These are phyloP conservation scores for Trichoderma arundinaceum DNA, from an alignment of 2,329 filamentous ascomycete genomes.

Conservation along the genomic window DNA sequence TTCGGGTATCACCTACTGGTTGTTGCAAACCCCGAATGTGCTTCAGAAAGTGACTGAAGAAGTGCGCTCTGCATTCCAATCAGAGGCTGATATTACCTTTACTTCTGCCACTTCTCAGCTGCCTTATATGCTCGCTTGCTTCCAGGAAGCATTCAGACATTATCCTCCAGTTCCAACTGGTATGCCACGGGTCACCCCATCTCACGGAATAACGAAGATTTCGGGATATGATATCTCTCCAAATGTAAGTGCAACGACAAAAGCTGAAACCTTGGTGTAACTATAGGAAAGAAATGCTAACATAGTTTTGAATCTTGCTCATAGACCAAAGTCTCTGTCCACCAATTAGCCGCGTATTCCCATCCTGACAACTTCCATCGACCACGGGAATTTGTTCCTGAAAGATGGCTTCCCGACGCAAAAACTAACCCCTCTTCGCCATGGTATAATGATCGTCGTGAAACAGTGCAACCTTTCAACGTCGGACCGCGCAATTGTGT, in stretches of 20 bases:
- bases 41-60: constrained; percentile 46
- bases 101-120: constrained; percentile 13
- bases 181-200: constrained; percentile 39
- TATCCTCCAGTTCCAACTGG: constrained; percentile 41
- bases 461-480: constrained; percentile 53
- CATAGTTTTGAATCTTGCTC: constrained; percentile 37
- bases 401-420: background rate
- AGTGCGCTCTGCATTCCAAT: constrained; percentile 27
- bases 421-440: background rate
- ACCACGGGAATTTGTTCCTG: background rate
- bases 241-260: background rate
- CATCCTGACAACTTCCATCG: background rate
- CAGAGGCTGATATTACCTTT: constrained; percentile 21
- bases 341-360: background rate
- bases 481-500: constrained; percentile 56
- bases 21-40: constrained; percentile 40
- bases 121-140: constrained; percentile 42
- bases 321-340: background rate
- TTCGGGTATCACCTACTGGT: constrained; percentile 38
- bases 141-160: constrained; percentile 50
- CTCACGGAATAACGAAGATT: constrained; percentile 43
- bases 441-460: constrained; percentile 43
- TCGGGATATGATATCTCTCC: constrained; percentile 44
- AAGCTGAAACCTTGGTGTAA: constrained; percentile 35
- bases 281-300: constrained; percentile 43